Evolutionary conservation across 495 filamentous ascomycete species (phyloP), one percentile per base, ranked within the genome.

Genomic region (Aspergillus diversus): DNA sequence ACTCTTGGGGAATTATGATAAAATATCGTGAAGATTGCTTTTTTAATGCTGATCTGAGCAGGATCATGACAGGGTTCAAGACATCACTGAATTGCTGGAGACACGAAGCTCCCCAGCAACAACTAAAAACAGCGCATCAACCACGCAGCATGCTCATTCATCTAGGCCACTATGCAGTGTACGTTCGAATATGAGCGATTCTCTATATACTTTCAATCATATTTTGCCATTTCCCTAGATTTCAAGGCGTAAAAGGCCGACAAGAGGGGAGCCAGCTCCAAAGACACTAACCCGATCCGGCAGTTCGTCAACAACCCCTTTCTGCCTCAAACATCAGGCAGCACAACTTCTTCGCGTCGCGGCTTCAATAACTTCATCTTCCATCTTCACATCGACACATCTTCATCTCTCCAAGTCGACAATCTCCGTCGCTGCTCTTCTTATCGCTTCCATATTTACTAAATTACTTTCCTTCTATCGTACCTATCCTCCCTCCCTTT

Each of bases 261-360:
- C 9, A 4, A 43, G 39, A n/a, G 9, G 39, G 39, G n/a, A 43
- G 9, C 39, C 39, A 43, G 39, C 21, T 27, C 21, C 1, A 1
- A 27, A 6, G 9, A 33, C 8, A 9, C 57, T 60, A 66, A 60
- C 64, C 64, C 21, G 43, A 66, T 53, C 4, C 27, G 35, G 64
- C 31, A 63, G 5, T 42, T 56, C 17, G 34, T 66, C 57, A 66
- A 66, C 64, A 66, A 55, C 16, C 11, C 16, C 16, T 7, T 50
- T 42, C n/a, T 17, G 50, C 64, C 64, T 66, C 48, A 60, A 33
- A 35, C 16, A 5, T 39, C 33, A 59, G 64, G 60, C 64, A 37
- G 7, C 31, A 52, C 46, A 42, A 37, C 35, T 31, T 55, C 50
- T 27, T 32, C 56, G 57, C 59, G 48, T 64, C 65, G 58, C 61